Evolutionary conservation across 192 early-diverging fungal genomes (phyloP).

Genomic region (Rhizoclosmatium globosum): DNA sequence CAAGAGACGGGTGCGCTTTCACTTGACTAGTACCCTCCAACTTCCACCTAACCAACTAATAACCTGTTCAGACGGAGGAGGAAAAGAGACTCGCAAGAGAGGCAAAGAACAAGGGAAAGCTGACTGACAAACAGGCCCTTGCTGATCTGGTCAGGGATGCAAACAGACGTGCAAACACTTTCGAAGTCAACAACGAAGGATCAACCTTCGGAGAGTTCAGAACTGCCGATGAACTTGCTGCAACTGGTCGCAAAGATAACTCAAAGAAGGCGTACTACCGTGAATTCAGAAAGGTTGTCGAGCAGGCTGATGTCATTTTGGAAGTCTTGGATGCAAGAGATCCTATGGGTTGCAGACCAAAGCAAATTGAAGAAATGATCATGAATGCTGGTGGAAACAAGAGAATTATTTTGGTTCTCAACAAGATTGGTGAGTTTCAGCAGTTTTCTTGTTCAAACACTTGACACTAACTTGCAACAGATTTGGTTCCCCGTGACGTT

Average conservation of each 20-base stretch:
- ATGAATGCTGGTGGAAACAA: conserved; percentile 88
- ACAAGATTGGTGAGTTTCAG: conserved; percentile 86
- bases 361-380: conserved; percentile 93
- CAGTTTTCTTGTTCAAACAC: conserved; percentile 5
- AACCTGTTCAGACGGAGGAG: conserved; percentile 58
- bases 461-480: conserved; percentile 49
- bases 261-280: conserved; percentile 95
- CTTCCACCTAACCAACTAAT: not conserved
- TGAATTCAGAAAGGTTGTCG: conserved; percentile 97
- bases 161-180: conserved; percentile 52
- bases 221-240: conserved; percentile 31
- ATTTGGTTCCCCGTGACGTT: conserved; percentile 93
- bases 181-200: conserved; percentile 46
- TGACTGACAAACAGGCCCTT: conserved; percentile 58
- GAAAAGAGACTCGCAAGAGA: conserved; percentile 59
- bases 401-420: conserved; percentile 92
- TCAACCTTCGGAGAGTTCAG: conserved; percentile 47
- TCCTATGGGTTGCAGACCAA: conserved; percentile 92
- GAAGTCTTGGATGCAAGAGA: conserved; percentile 98
- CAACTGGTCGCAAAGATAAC: conserved; percentile 88
- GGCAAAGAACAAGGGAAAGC: conserved; percentile 33
- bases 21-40: not conserved
- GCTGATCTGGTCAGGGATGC: conserved; percentile 78
- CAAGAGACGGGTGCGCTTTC: conserved; percentile 39
- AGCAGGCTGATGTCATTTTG: conserved; percentile 97